Base-by-base conservation (phyloP, 805 yeast genomes). In the Yamadazyma sp. region DNA sequence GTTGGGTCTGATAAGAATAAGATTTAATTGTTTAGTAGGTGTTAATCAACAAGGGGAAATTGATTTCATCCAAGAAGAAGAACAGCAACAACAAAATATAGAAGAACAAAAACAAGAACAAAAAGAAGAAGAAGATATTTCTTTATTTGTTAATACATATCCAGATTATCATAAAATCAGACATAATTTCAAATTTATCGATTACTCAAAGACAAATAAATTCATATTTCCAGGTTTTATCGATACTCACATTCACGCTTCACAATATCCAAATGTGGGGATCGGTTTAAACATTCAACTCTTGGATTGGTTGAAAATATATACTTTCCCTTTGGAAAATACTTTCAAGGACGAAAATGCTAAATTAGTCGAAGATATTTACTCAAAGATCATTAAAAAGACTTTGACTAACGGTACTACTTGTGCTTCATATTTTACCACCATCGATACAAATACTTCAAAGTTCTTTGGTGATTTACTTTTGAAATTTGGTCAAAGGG, bases 321-420 rank as follows among this genome's bases (percentile, higher is more conserved):
- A 87, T 56, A 93, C 98, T 0, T 93, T 89, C 67, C 95, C 96
- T 1, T 58, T 89, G 37, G 98, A 93, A 58, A 66, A 84, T 6
- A 70, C 84, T 4, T 73, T 86, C 45, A 48, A 56, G 42, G 19
- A 36, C 1, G 62, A 59, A 13, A 76, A 82, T 43, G 46, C 73
- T 15, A 49, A 55, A 1, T 54, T 70, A 30, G 96, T 96, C 0
- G 45, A 59, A 9, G 54, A 65, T 5, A 80, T 89, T 1, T 93
- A 91, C 55, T 46, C 70, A 10, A 74, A 71, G 45, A 84, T 83
- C 4, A 76, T 93, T n/a, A 49, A 60, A 3, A 76, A 82, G 37
- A 86, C 96, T 0, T 62, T 93, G 43, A 50, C 55, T 3, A 70
- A 80, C 53, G 98, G 98, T 14, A 93, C 98, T 1, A 93, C 98